Percentiles rank a stretch among this genome's conserved stretches.
Evolutionary conservation across 768 basidiomycete species (phyloP).

Genomic region (Leccinellum rugosiceps): DNA sequence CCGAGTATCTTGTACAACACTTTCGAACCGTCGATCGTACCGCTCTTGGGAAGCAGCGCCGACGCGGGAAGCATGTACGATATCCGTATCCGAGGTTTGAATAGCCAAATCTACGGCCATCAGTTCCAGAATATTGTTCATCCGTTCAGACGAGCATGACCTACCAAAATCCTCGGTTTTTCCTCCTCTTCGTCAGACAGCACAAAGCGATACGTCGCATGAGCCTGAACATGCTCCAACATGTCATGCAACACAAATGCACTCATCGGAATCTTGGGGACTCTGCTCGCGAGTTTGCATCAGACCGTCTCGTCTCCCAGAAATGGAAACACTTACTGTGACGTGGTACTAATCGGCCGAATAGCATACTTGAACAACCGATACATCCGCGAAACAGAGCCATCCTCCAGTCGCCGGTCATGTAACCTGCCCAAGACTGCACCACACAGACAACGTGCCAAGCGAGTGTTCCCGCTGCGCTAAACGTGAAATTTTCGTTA

Average conservation of each 20-base stretch:
- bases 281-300: constrained; percentile 23
- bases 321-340: constrained; percentile 50
- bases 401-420: constrained; percentile 38
- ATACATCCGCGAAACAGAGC: constrained; percentile 43
- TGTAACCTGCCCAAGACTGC: constrained; percentile 73
- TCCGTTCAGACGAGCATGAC: constrained; percentile 17
- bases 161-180: constrained; percentile 70
- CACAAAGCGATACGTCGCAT: constrained; percentile 91
- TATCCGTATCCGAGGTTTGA: constrained; percentile 84
- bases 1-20: constrained; percentile 80
- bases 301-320: not conserved
- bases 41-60: constrained; percentile 58
- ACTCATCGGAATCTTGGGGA: constrained; percentile 57
- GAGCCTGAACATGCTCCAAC: constrained; percentile 86
- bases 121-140: not conserved
- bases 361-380: constrained; percentile 84
- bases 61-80: constrained; percentile 62
- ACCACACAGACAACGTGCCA: constrained; percentile 80
- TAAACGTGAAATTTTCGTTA: constrained; percentile 26
- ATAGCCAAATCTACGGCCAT: constrained; percentile 77
- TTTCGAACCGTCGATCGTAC: constrained; percentile 70
- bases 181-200: constrained; percentile 86
- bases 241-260: constrained; percentile 92
- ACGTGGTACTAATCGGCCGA: constrained; percentile 57
- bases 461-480: constrained; percentile 61